phyloP scores from a whole-genome alignment of 23 red algal genomes.

The Agarophyton chilense region DNA sequence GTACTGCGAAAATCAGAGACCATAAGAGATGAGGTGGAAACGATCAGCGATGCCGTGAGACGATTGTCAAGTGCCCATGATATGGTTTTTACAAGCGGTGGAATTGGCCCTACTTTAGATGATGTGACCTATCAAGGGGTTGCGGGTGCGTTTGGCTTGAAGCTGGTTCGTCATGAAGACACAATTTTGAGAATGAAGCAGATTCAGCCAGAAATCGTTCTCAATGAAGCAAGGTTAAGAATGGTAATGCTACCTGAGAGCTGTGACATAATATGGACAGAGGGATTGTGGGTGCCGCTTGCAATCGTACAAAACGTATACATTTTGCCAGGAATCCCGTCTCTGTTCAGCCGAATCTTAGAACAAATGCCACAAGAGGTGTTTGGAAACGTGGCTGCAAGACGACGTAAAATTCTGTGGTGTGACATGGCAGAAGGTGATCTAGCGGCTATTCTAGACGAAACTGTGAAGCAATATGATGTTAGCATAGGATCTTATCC shows the following conservation, averaged over 20 bases:
- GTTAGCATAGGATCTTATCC: conserved; percentile 67
- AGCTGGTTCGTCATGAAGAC: conserved; percentile 24
- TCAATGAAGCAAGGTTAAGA: conserved; percentile 42
- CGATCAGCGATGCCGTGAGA: conserved; percentile 55
- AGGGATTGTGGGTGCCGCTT: conserved; percentile 69
- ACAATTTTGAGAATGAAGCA: conserved; percentile 35
- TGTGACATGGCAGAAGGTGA: conserved; percentile 55
- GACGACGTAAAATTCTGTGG: conserved; percentile 16
- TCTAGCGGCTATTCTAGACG: conserved; percentile 22
- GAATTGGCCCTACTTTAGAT: conserved; percentile 88
- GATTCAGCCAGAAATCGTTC: conserved; percentile 50
- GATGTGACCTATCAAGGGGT: conserved; percentile 80
- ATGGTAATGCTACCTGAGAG: conserved; percentile 61
- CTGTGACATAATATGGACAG: conserved; percentile 58
- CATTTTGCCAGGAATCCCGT: conserved; percentile 64
- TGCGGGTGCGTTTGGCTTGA: conserved; percentile 68
- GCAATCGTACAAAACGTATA: conserved; percentile 72
- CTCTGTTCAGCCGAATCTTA: conserved; percentile 46
- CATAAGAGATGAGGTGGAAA: conserved; percentile 69
- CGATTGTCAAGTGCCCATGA: conserved; percentile 37
- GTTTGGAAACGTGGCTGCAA: conserved; percentile 44
- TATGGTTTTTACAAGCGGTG: conserved; percentile 82
- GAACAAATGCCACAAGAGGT: background rate
- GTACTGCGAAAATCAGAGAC: conserved; percentile 45
- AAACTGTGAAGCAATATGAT: conserved; percentile 14